Percentiles rank a stretch among this genome's conserved stretches.
Conservation (phyloP, 495 filamentous ascomycete genomes). For the Mycothermus thermophilus region DNA sequence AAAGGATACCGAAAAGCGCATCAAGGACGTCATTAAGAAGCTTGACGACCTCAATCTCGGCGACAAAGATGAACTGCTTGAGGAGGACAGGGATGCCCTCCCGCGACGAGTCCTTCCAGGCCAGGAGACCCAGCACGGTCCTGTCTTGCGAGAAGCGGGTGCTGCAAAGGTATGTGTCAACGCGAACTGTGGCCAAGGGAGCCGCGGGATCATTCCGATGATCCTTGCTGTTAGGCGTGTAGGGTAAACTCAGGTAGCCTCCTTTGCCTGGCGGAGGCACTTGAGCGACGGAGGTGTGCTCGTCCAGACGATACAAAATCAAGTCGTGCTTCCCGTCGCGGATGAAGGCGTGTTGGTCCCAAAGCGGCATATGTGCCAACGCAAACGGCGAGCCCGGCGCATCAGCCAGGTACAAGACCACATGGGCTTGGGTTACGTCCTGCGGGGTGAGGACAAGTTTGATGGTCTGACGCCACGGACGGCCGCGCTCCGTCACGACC, state of each 20-base stretch:
- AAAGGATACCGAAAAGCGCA: constrained; percentile 77
- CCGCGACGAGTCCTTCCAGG: constrained; percentile 65
- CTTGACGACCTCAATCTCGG: constrained; percentile 96
- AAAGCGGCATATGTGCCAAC: constrained; percentile 82
- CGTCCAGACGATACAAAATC: constrained; percentile 79
- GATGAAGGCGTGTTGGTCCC: constrained; percentile 84
- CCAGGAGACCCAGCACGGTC: constrained; percentile 65
- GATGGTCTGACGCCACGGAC: constrained; percentile 77
- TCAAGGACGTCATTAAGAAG: constrained; percentile 81
- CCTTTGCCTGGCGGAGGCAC: constrained; percentile 47
- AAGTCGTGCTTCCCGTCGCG: constrained; percentile 73
- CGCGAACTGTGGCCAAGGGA: constrained; percentile 56
- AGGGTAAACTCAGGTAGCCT: constrained; percentile 74
- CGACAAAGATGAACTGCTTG: constrained; percentile 76
- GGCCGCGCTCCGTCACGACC: constrained; percentile 59
- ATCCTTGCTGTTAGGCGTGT: constrained; percentile 49
- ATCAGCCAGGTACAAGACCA: constrained; percentile 80
- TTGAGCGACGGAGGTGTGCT: constrained; percentile 48
- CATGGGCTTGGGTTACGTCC: constrained; percentile 70
- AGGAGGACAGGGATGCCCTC: constrained; percentile 59
- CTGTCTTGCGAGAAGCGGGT: constrained; percentile 92
- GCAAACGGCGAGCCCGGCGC: constrained; percentile 77
- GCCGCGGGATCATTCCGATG: constrained; percentile 40
- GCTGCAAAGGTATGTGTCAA: constrained; percentile 88
- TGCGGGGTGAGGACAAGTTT: constrained; percentile 65